A percentile compares a stretch with the other conserved stretches of the same genome.
Evolutionary conservation across 2,329 filamentous ascomycete species (phyloP).

Genomic region (Parastagonospora nodorum): DNA sequence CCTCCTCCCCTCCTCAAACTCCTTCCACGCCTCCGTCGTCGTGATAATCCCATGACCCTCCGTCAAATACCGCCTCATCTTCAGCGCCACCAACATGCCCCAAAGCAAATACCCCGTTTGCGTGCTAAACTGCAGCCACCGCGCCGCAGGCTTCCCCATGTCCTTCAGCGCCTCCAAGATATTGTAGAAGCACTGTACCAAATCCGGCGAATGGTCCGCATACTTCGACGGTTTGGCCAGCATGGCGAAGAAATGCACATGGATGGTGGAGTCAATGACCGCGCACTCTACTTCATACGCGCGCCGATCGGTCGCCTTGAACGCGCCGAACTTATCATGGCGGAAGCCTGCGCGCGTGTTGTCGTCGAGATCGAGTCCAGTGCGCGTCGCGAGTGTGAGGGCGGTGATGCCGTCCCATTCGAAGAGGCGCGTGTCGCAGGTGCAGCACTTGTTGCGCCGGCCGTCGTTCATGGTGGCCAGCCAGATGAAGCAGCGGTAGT

Average conservation of each 20-base stretch:
- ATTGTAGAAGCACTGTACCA: conserved; percentile 14
- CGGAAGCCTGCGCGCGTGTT: too few species aligned
- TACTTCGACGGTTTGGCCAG: neutral
- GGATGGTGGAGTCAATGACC: conserved; percentile 12
- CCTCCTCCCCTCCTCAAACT: conserved; percentile 16
- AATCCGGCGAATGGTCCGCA: conserved; percentile 14
- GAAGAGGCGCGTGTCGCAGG: conserved; percentile 21
- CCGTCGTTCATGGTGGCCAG: neutral
- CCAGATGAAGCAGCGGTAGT: conserved; percentile 30
- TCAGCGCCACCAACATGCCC: conserved; percentile 22
- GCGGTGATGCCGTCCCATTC: conserved; percentile 27
- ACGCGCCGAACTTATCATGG: too few species aligned
- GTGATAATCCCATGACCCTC: conserved; percentile 11
- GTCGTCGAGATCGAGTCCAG: conserved; percentile 11
- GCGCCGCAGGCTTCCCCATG: conserved; percentile 6
- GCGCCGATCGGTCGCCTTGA: neutral
- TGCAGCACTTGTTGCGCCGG: conserved; percentile 12
- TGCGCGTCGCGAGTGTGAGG: conserved; percentile 27
- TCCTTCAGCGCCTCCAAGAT: conserved; percentile 12
- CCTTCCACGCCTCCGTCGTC: conserved; percentile 18
- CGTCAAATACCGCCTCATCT: conserved; percentile 22
- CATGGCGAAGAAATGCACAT: conserved; percentile 3
- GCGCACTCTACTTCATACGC: conserved; percentile 20
- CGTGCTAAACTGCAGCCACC: conserved; percentile 22
- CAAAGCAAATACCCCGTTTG: conserved; percentile 14